Evolutionary conservation across 2,329 filamentous ascomycete genomes (phyloP).

Genomic region (Trichoderma sp.): DNA sequence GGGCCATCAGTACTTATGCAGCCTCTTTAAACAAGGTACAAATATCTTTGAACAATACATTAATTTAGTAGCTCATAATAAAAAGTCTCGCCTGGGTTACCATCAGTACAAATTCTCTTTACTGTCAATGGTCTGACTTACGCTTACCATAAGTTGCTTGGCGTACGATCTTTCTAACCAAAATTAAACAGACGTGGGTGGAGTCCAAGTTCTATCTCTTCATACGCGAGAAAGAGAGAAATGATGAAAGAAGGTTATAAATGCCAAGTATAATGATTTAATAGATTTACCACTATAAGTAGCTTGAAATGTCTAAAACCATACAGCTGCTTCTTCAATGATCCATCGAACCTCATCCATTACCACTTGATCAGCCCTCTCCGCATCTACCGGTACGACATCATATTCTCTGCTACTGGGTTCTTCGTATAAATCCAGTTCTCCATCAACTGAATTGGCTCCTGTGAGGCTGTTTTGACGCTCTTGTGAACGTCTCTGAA

Average conservation of each 20-base stretch:
- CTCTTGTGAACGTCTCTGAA: background rate
- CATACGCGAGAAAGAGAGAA: no score
- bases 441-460: background rate
- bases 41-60: background rate
- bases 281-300: background rate
- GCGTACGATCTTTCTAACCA: no score
- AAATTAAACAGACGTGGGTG: no score
- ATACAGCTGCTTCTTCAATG: background rate
- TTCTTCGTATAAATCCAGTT: background rate
- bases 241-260: no score
- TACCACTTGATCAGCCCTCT: background rate
- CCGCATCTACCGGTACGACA: background rate
- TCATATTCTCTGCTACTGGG: background rate
- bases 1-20: constrained; percentile 34
- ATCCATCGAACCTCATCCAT: background rate
- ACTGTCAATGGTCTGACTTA: background rate
- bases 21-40: background rate
- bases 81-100: background rate
- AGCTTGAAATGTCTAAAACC: background rate
- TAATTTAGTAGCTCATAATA: background rate
- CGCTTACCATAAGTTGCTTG: background rate
- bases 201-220: no score
- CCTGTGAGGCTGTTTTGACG: background rate
- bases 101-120: background rate
- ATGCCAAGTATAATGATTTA: background rate